phyloP scores from a whole-genome alignment of 2,329 filamentous ascomycete genomes.

The Teratosphaeria destructans region DNA sequence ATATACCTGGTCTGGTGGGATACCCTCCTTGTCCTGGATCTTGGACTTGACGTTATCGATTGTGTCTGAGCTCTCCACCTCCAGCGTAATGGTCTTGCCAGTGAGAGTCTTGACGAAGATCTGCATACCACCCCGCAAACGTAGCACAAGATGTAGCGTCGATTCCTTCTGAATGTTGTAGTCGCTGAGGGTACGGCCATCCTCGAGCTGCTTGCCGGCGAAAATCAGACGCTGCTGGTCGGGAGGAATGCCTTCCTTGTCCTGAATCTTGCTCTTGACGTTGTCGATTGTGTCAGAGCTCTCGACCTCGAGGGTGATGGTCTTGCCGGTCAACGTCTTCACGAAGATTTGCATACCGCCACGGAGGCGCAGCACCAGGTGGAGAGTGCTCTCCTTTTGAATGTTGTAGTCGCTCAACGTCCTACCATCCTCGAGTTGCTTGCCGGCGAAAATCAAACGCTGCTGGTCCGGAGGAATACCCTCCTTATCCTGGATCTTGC shows the following conservation, averaged over 20 bases:
- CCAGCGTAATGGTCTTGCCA: constrained; percentile 88
- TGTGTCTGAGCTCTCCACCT: constrained; percentile 80
- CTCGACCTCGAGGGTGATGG: constrained; percentile 85
- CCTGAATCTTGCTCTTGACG: constrained; percentile 81
- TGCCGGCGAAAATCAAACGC: constrained; percentile 89
- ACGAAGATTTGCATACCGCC: constrained; percentile 56
- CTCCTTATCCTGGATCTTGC: constrained; percentile 96
- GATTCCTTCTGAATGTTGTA: constrained; percentile 89
- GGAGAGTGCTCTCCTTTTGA: constrained; percentile 59
- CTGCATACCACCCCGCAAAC: constrained; percentile 64
- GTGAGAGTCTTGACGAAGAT: constrained; percentile 36
- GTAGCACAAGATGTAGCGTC: constrained; percentile 55
- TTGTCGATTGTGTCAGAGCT: constrained; percentile 88
- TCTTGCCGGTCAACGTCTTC: constrained; percentile 59
- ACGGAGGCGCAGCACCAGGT: constrained; percentile 54
- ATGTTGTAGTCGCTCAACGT: constrained; percentile 92
- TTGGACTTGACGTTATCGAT: constrained; percentile 94
- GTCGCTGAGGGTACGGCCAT: constrained; percentile 80
- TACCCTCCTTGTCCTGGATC: constrained; percentile 73
- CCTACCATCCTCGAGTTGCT: constrained; percentile 91
- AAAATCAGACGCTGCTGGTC: constrained; percentile 94
- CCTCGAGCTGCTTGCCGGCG: constrained; percentile 91
- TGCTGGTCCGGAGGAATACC: constrained; percentile 94
- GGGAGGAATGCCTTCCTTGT: constrained; percentile 76
- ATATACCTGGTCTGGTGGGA: constrained; percentile 67